These are phyloP conservation scores for Dipteronia dyeriana DNA, from an alignment of 345 rosid genomes.

Conservation along the genomic window DNA sequence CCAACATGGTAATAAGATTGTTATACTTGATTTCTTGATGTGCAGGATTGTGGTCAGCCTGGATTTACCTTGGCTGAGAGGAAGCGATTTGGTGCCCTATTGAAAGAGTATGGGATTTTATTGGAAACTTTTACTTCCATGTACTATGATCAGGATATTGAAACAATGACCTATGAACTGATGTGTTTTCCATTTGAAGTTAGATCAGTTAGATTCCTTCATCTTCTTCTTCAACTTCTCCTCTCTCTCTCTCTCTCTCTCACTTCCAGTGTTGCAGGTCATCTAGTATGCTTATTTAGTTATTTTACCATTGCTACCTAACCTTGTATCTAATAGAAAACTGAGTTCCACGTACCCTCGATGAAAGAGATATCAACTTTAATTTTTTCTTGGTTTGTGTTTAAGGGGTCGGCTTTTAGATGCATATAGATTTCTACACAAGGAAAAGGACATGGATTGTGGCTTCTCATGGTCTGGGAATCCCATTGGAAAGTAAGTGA, in stretches of 20 bases:
- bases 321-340: neutral
- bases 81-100: constrained; percentile 69
- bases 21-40: constrained; percentile 17
- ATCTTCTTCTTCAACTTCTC: neutral
- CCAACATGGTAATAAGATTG: neutral
- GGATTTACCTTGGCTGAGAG: constrained; percentile 95
- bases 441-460: constrained; percentile 78
- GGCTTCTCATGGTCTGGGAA: constrained; percentile 98
- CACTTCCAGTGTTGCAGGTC: neutral
- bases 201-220: neutral
- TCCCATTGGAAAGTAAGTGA: constrained; percentile 89
- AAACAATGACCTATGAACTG: constrained; percentile 10
- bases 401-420: constrained; percentile 84
- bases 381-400: constrained; percentile 24
- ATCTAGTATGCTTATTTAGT: neutral
- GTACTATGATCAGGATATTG: neutral
- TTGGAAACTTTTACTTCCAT: neutral
- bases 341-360: neutral
- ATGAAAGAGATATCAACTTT: neutral
- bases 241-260: neutral
- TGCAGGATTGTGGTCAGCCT: constrained; percentile 94
- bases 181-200: neutral
- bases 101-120: constrained; percentile 64
- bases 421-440: constrained; percentile 81
- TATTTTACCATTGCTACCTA: neutral